Evolutionary conservation across 306 rosid genomes (phyloP).

Genomic region (Hippophae tibetana): DNA sequence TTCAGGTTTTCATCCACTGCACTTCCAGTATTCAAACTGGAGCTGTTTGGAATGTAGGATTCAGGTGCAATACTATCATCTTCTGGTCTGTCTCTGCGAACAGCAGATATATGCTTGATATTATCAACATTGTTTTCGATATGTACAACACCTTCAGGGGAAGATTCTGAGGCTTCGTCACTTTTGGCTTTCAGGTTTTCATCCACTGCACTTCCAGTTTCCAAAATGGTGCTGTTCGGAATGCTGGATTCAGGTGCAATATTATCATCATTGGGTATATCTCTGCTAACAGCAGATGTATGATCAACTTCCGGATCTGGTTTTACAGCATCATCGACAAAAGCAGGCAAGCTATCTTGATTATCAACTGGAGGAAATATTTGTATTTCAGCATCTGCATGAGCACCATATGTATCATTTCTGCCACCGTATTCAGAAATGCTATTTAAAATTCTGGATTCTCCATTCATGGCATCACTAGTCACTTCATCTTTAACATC

Average conservation of each 20-base stretch:
- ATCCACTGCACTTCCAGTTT: constrained; percentile 13
- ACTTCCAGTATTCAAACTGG: constrained; percentile 8
- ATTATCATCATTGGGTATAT: constrained; percentile 11
- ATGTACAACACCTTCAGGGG: neutral
- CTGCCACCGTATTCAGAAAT: constrained; percentile 10
- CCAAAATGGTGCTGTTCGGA: constrained; percentile 4
- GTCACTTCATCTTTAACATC: constrained; percentile 13
- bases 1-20: constrained; percentile 5
- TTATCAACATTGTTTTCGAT: constrained; percentile 1
- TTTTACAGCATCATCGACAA: constrained; percentile 14
- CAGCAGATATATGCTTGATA: constrained; percentile 16
- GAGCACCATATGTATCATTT: constrained; percentile 10
- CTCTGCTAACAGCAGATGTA: constrained; percentile 17
- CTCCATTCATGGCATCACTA: constrained; percentile 6
- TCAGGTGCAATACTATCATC: constrained; percentile 17
- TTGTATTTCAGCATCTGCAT: neutral
- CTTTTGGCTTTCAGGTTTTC: neutral
- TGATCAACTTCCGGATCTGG: constrained; percentile 23
- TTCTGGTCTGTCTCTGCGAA: constrained; percentile 10
- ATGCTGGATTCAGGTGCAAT: constrained; percentile 14
- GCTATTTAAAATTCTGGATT: constrained; percentile 12
- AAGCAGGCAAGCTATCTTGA: neutral
- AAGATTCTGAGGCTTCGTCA: neutral
- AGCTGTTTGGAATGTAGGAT: constrained; percentile 7
- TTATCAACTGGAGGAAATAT: constrained; percentile 4